Evolutionary conservation across 169 alveolate genomes (phyloP), one percentile per base, ranked within the genome.

Genomic region (Haemoproteus tartakovskyi): DNA sequence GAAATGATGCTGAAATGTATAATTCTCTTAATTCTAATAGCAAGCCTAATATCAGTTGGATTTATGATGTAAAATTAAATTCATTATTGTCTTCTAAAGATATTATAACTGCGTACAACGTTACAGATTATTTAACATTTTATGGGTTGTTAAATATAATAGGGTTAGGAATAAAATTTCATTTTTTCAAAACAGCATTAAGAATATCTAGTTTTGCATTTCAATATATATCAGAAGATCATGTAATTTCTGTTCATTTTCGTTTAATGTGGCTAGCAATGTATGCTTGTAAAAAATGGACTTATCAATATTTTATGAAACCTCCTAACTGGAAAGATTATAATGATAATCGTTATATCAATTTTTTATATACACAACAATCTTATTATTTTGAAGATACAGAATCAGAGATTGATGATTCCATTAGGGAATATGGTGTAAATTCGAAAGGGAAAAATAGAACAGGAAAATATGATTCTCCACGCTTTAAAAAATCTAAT

Each of bases 231-330:
- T 56, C 80, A 3, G 80, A 63, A 12, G 8, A 50, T 36, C 47
- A 52, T 47, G 63, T 63, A 5, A 50, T 50, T 21, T 63, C 80
- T 8, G 52, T 63, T n/a, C 62, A 50, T 40, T 38, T 63, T 16
- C 80, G 80, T 16, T 12, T 63, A 36, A 63, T 63, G 80, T 63
- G 80, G 64, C 16, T 63, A 9, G 19, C 22, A 27, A 48, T 63
- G n/a, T 40, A 63, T 50, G 52, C 46, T 14, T 33, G 47, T 14
- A 33, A 12, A 27, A 40, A 29, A 16, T 48, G 33, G n/a, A 36
- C 18, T n/a, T 24, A 40, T 33, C 3, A 2, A 11, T 21, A 4
- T 50, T 6, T 18, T 12, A 8, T 9, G 60, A 29, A 29, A 3
- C 4, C 19, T 24, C 1, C 22, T 29, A 50, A 12, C 12, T 12